A percentile compares a stretch with the other conserved stretches of the same genome.
Evolutionary conservation across 2,329 filamentous ascomycete species (phyloP).

Genomic region (Apiospora aurea): DNA sequence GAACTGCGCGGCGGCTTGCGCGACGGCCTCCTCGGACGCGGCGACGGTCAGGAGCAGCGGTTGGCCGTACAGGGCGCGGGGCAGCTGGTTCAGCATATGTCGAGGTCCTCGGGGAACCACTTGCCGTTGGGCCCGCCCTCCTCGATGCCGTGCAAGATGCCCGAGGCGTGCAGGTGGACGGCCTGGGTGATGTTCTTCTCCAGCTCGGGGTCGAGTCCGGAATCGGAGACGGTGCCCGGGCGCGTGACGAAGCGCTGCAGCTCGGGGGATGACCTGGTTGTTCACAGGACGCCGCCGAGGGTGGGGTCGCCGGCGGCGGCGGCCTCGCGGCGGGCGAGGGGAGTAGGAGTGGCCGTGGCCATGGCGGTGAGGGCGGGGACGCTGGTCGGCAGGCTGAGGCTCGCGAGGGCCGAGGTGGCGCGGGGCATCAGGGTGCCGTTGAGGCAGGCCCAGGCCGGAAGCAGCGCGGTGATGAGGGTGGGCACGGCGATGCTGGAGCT

Average conservation of each 20-base stretch:
- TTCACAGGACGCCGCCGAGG: neutral
- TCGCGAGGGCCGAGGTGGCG: neutral
- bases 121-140: neutral
- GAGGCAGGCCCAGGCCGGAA: neutral
- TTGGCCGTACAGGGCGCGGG: neutral
- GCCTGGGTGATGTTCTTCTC: neutral
- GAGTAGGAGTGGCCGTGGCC: neutral
- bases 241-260: neutral
- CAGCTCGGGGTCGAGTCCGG: too few relatives aligned
- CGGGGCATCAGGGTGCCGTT: neutral
- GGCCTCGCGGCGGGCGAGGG: neutral
- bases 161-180: neutral
- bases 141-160: neutral
- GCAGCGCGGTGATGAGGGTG: neutral
- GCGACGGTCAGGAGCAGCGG: neutral
- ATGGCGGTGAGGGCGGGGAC: neutral
- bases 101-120: neutral
- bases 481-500: neutral
- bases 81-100: neutral
- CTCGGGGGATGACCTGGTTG: neutral
- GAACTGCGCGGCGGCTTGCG: neutral
- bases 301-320: neutral
- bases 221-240: too few relatives aligned
- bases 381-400: neutral
- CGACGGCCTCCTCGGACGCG: neutral